Percentiles rank a stretch among this genome's conserved stretches.
phyloP scores from a whole-genome alignment of 306 rosid genomes.

The Lagenaria siceraria region DNA sequence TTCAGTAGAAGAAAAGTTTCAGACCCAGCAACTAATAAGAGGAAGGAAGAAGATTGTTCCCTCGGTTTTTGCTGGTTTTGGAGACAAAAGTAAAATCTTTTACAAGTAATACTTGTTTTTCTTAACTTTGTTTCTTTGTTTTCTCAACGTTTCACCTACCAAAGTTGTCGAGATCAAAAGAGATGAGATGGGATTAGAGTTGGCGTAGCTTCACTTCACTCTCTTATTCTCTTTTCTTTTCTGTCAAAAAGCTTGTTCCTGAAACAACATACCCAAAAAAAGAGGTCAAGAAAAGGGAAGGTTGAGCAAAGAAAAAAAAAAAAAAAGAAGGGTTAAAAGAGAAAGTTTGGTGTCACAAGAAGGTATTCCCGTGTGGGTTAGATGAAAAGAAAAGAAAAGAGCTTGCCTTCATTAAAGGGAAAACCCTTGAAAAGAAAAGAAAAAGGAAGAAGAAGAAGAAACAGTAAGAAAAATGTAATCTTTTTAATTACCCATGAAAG shows the following conservation, averaged over 20 bases:
- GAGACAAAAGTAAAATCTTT: slow-evolving; percentile 9
- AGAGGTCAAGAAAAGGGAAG: slow-evolving; percentile 17
- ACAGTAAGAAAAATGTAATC: not conserved
- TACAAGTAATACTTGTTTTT: slow-evolving; percentile 39
- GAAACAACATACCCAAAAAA: slow-evolving; percentile 47
- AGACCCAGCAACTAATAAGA: slow-evolving; percentile 21
- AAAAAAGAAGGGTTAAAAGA: not conserved
- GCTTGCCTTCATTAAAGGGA: not conserved
- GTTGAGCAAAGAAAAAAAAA: too few species aligned
- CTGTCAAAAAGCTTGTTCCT: slow-evolving; percentile 53
- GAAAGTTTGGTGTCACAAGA: slow-evolving; percentile 43
- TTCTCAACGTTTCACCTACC: slow-evolving; percentile 78
- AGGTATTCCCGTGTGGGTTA: slow-evolving; percentile 75
- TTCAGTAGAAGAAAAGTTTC: too few species aligned
- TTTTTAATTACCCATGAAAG: slow-evolving; percentile 30
- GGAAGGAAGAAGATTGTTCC: not conserved
- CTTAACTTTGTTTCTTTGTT: slow-evolving; percentile 3
- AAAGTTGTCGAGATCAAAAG: slow-evolving; percentile 35
- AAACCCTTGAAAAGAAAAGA: not conserved
- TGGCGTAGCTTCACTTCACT: slow-evolving; percentile 7
- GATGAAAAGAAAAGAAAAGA: slow-evolving; percentile 25
- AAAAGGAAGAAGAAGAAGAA: not conserved
- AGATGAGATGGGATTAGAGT: not conserved
- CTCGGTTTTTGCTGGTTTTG: not conserved
- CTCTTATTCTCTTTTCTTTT: not conserved